Evolutionary conservation across 345 rosid species (phyloP), one percentile per base, ranked within the genome.

Genomic region (Populus simonii): DNA sequence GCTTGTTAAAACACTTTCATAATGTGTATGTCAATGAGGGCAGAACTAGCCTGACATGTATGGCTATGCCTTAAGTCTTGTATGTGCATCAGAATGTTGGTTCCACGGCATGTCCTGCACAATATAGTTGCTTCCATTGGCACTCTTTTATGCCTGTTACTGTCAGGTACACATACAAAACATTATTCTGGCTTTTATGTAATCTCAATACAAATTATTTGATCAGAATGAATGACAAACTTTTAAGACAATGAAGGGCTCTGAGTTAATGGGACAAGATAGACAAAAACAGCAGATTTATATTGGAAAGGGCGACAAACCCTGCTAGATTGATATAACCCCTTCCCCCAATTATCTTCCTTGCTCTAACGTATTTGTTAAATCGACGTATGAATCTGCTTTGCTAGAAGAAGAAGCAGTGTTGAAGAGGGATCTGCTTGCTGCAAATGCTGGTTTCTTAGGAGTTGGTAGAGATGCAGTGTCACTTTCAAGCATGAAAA

Each of bases 381-480:
- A 9, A 1, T 59, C 63, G 27, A 59, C 29, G 63, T 3, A 59
- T 59, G 63, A 59, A 59, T 13, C 70, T 3, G 20, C n/a, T 53
- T 61, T 71, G 33, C 67, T 66, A 3, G 61, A 76, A 69, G 85
- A 65, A 53, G 78, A 72, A 17, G 79, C 45, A 5, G 71, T 66
- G 18, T 23, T 7, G 17, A 72, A 65, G 78, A 17, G 18, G n/a
- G 39, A 51, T 73, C 63, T 69, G 13, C 72, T 78, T 15, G 20
- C 33, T 10, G 81, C 43, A 33, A 81, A 83, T 33, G 81, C 88
- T 16, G 86, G 88, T 36, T 74, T 72, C 10, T 79, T 85, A 5
- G 88, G 86, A 41, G 51, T 53, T n/a, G 81, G 74, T 69, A 76
- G 72, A 33, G 77, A n/a, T 5, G 76, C 45, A 49, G 57, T 70